Evolutionary conservation across 2,329 filamentous ascomycete genomes (phyloP).

Genomic region (Pseudophaeomoniella oleicola): DNA sequence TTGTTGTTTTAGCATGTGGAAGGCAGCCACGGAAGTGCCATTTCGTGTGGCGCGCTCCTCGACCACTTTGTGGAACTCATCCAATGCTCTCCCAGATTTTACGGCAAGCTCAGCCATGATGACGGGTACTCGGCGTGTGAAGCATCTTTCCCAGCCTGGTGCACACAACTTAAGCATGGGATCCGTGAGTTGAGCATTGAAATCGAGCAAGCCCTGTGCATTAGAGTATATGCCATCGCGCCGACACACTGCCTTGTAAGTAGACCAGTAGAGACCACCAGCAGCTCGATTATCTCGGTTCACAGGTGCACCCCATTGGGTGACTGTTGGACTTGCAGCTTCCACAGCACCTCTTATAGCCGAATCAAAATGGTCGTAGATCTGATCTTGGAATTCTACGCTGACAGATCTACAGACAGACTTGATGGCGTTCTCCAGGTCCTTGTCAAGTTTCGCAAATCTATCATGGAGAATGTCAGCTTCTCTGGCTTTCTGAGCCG

Average conservation of each 20-base stretch:
- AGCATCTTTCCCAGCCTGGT: constrained; percentile 24
- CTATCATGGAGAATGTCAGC: constrained; percentile 22
- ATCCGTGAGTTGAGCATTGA: constrained; percentile 13
- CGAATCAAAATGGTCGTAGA: constrained; percentile 21
- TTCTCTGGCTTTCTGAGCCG: constrained; percentile 23
- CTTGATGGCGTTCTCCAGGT: constrained; percentile 25
- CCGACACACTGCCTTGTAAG: constrained; percentile 42
- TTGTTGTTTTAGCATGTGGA: constrained; percentile 26
- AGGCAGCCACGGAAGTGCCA: constrained; percentile 23
- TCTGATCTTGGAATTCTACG: constrained; percentile 25
- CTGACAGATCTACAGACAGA: constrained; percentile 24
- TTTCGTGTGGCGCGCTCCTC: constrained; percentile 22
- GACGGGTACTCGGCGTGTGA: constrained; percentile 5
- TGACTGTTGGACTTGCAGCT: constrained; percentile 18
- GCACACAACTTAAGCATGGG: constrained; percentile 19
- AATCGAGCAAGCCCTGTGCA: constrained; percentile 19
- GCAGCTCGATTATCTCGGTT: constrained; percentile 17
- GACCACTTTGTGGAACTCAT: constrained; percentile 14
- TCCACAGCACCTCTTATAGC: constrained; percentile 9
- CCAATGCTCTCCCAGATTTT: constrained; percentile 7
- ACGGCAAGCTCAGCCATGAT: constrained; percentile 13
- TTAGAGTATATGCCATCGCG: constrained; percentile 33
- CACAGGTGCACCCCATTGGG: constrained; percentile 23
- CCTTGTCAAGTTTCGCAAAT: constrained; percentile 27
- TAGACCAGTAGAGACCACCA: constrained; percentile 35